These are phyloP conservation scores for Pisolithus albus DNA, from an alignment of 768 basidiomycete species.

Conservation along the genomic window DNA sequence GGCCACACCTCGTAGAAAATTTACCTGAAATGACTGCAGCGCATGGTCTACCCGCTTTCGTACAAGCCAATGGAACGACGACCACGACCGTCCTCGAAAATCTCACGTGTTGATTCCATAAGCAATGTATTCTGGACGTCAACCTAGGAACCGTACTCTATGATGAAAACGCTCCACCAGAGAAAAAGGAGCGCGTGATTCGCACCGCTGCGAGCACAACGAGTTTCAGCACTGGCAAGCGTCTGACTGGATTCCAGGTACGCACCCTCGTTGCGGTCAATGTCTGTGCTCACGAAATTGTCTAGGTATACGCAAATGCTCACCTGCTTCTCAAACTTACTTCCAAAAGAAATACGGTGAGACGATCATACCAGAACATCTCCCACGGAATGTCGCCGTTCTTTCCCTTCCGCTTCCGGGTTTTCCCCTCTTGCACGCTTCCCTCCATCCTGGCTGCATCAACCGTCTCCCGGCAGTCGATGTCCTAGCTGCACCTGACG, in stretches of 20 bases:
- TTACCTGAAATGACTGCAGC: constrained; percentile 13
- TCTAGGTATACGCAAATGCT: constrained; percentile 65
- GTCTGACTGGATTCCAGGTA: constrained; percentile 90
- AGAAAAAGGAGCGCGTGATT: constrained; percentile 56
- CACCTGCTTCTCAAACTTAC: constrained; percentile 52
- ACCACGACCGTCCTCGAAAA: constrained; percentile 87
- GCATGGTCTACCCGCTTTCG: neutral
- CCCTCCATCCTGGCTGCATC: constrained; percentile 5
- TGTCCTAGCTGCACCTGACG: neutral
- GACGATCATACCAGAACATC: constrained; percentile 56
- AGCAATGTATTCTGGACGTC: constrained; percentile 57
- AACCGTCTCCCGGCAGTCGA: neutral
- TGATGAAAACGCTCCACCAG: constrained; percentile 48
- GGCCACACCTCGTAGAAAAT: constrained; percentile 39
- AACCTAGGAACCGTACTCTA: constrained; percentile 81
- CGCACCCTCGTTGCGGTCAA: constrained; percentile 11
- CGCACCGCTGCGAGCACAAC: constrained; percentile 66
- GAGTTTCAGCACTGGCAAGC: constrained; percentile 64
- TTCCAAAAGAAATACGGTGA: constrained; percentile 71
- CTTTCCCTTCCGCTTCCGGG: constrained; percentile 49
- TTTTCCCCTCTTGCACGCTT: constrained; percentile 6
- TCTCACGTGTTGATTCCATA: constrained; percentile 59
- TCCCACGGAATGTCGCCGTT: constrained; percentile 76
- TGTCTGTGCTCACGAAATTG: neutral
- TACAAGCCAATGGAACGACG: constrained; percentile 41